Evolutionary conservation across 345 rosid genomes (phyloP).

Genomic region (Moricandia arvensis): DNA sequence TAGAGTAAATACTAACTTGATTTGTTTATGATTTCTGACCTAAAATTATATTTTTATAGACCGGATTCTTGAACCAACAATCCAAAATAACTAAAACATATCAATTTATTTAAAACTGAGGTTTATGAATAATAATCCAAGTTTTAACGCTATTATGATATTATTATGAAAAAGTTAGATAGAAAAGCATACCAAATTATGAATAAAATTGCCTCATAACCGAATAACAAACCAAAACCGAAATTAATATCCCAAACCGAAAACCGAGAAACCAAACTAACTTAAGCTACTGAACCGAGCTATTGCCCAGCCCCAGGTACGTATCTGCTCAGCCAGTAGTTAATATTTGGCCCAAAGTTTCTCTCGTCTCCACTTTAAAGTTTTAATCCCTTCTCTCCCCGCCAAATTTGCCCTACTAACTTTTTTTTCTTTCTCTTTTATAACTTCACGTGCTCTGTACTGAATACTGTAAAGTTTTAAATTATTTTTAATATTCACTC

Average conservation of each 20-base stretch:
- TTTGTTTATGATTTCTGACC: not conserved
- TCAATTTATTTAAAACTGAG: not conserved
- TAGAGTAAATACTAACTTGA: too few relatives aligned
- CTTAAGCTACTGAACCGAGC: not conserved
- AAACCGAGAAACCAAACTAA: not conserved
- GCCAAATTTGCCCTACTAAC: not conserved
- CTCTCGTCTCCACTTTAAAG: not conserved
- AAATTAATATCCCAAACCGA: not conserved
- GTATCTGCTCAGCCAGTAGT: not conserved
- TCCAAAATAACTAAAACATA: not conserved
- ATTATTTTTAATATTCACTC: not conserved
- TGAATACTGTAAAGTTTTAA: not conserved
- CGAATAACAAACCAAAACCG: not conserved
- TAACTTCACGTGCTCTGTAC: constrained; percentile 26
- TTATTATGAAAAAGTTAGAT: too few relatives aligned
- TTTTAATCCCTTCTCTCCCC: not conserved
- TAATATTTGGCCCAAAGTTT: not conserved
- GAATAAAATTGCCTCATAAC: not conserved
- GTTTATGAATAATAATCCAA: not conserved
- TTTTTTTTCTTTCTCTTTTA: constrained; percentile 4
- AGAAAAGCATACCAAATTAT: too few relatives aligned
- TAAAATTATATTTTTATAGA: too few relatives aligned
- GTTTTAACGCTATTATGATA: too few relatives aligned
- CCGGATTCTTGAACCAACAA: not conserved
- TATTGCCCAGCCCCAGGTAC: not conserved